These are phyloP conservation scores for Lyophyllum shimeji DNA, from an alignment of 768 basidiomycete species.

Conservation along the genomic window DNA sequence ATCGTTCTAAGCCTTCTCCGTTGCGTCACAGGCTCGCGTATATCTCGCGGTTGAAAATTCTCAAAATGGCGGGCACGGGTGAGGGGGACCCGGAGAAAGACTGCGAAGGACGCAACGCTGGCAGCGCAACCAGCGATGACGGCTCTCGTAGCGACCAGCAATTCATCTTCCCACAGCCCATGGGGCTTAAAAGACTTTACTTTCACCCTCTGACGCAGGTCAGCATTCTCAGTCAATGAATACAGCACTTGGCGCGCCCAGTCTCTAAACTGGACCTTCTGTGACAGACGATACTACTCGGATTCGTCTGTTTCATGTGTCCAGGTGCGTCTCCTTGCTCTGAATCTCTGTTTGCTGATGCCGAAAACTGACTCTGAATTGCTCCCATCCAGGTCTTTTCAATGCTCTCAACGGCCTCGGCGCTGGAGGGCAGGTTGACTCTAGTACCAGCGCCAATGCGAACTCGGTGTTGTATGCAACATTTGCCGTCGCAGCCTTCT, in stretches of 20 bases:
- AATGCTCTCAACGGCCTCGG: slow-evolving; percentile 67
- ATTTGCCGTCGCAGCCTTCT: slow-evolving; percentile 63
- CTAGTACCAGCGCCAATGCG: slow-evolving; percentile 55
- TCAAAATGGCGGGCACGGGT: slow-evolving; percentile 6
- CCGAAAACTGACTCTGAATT: not conserved
- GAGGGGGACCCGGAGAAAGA: slow-evolving; percentile 19
- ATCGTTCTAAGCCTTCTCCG: not conserved
- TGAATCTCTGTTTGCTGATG: not conserved
- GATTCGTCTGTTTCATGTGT: slow-evolving; percentile 56
- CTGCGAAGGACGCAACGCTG: slow-evolving; percentile 8
- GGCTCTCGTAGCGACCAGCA: slow-evolving; percentile 20
- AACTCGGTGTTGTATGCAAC: slow-evolving; percentile 57
- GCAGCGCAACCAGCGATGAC: slow-evolving; percentile 22
- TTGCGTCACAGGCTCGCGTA: not conserved
- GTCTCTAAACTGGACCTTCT: not conserved
- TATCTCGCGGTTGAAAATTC: not conserved
- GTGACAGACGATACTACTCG: slow-evolving; percentile 44
- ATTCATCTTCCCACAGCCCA: slow-evolving; percentile 23
- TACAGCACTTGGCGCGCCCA: not conserved
- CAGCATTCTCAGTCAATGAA: slow-evolving; percentile 2
- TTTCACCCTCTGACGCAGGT: slow-evolving; percentile 53
- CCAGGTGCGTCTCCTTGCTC: slow-evolving; percentile 34
- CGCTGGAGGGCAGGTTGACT: slow-evolving; percentile 57
- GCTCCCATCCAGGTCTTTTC: slow-evolving; percentile 49
- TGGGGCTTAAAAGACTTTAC: slow-evolving; percentile 49